Conservation (phyloP, 1,139 yeast genomes). For the Pichia cactophila region DNA sequence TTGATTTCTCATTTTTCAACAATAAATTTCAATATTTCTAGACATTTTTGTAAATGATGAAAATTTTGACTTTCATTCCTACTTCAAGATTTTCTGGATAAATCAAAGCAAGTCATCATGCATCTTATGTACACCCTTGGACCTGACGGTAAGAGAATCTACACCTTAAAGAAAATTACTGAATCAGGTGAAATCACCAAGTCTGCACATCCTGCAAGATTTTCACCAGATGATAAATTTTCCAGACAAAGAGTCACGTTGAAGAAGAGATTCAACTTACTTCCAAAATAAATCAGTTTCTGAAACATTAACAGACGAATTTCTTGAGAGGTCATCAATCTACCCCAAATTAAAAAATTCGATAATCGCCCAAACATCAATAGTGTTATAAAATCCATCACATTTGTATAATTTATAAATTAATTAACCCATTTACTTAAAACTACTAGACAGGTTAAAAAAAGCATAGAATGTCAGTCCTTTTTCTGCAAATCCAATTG, state of each 20-base stretch:
- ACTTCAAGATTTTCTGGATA: too few species aligned
- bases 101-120: conserved; percentile 37
- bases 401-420: not conserved
- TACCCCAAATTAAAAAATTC: too few species aligned
- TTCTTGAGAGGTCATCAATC: not conserved
- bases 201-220: conserved; percentile 99
- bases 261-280: conserved; percentile 85
- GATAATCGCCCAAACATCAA: too few species aligned
- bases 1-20: too few species aligned
- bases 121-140: conserved; percentile 98
- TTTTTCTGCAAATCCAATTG: conserved; percentile 10
- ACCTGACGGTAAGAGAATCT: conserved; percentile 89
- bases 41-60: not conserved
- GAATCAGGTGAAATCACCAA: conserved; percentile 90
- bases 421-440: not conserved
- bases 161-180: conserved; percentile 80
- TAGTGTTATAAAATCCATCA: not conserved
- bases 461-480: not conserved
- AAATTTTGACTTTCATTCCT: not conserved
- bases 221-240: conserved; percentile 98
- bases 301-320: not conserved
- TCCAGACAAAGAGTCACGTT: conserved; percentile 98
- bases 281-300: conserved; percentile 58
- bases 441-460: not conserved
- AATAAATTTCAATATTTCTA: too few species aligned